Evolutionary conservation across 176 grass and related monocot species (phyloP).

Genomic region (Secale cereale): DNA sequence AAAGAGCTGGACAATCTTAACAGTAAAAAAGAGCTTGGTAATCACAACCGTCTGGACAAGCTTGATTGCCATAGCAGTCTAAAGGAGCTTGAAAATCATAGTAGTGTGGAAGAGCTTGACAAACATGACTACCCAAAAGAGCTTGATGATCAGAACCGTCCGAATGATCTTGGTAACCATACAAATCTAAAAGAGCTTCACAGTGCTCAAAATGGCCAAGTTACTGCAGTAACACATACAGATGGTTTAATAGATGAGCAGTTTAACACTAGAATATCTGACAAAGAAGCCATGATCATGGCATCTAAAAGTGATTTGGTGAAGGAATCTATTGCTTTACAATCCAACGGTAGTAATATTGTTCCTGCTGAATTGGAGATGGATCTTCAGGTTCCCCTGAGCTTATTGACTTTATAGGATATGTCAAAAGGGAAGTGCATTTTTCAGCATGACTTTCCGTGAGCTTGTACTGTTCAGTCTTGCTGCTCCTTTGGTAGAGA

Average conservation of each 20-base stretch:
- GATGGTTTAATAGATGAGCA: conserved; percentile 32
- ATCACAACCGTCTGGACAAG: not conserved
- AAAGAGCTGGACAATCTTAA: not conserved
- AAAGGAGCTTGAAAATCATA: not conserved
- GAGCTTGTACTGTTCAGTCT: not conserved
- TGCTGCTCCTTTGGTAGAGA: conserved; percentile 24
- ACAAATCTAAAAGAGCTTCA: not conserved
- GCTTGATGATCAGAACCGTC: conserved; percentile 18
- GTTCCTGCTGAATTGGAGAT: conserved; percentile 37
- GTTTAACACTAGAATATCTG: conserved; percentile 34
- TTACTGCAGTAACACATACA: conserved; percentile 22
- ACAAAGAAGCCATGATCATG: conserved; percentile 23
- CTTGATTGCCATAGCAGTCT: not conserved
- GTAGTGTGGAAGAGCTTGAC: conserved; percentile 1
- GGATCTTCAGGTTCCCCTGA: conserved; percentile 34
- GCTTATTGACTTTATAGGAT: conserved; percentile 35
- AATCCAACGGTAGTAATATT: conserved; percentile 22
- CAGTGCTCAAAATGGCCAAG: not conserved
- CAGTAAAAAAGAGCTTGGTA: not conserved
- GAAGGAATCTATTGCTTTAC: conserved; percentile 37
- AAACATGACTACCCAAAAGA: not conserved
- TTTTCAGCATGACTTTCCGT: conserved; percentile 8
- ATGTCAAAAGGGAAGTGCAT: conserved; percentile 12
- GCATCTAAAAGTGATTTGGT: conserved; percentile 27
- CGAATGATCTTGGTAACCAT: conserved; percentile 8